Conservation (phyloP, 139 green algal genomes). For the Chlorella sp. region DNA sequence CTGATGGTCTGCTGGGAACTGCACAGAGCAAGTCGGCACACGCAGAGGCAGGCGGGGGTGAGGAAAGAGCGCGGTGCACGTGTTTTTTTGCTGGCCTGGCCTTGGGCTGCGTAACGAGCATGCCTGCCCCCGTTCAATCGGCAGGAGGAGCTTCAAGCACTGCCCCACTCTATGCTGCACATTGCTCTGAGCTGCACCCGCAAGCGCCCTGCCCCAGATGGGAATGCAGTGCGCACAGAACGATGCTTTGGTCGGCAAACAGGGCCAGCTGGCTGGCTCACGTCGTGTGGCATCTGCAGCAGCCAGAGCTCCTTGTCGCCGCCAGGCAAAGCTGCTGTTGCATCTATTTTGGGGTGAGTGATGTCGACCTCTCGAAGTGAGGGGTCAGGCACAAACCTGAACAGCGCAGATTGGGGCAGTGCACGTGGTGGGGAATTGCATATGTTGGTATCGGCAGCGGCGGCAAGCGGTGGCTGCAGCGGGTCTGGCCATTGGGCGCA, state of each 20-base stretch:
- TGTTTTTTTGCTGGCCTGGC: neutral
- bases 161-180: too few species aligned
- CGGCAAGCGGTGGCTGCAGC: neutral
- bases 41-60: neutral
- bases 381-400: slow-evolving; percentile 8
- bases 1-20: slow-evolving; percentile 20
- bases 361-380: neutral
- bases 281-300: slow-evolving; percentile 40
- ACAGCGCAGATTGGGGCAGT: neutral
- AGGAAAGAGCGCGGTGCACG: neutral
- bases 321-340: neutral
- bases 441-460: neutral
- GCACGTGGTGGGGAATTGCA: neutral
- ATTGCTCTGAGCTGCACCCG: neutral
- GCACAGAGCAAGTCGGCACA: neutral
- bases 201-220: neutral
- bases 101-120: neutral
- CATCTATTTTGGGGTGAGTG: slow-evolving; percentile 19
- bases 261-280: neutral
- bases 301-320: slow-evolving; percentile 44
- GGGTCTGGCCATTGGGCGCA: neutral
- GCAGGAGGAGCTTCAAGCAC: neutral
- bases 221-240: too few species aligned
- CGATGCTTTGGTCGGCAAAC: neutral
- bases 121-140: too few species aligned